Evolutionary conservation across 441 rosid species (phyloP).

Genomic region (Syzygium malaccense): DNA sequence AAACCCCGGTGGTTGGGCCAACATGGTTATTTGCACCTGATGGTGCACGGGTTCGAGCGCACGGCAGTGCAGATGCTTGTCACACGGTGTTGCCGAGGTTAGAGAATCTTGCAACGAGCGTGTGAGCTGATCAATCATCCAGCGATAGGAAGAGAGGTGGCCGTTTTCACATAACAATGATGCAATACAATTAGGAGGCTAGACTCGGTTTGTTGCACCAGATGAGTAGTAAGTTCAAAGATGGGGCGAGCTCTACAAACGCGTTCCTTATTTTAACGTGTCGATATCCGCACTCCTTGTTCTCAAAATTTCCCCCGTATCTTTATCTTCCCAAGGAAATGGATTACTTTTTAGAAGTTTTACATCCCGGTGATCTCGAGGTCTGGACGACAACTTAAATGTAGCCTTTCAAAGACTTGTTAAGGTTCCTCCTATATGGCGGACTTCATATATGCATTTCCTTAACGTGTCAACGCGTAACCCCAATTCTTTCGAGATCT

Average conservation of each 20-base stretch:
- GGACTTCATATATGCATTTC: no score
- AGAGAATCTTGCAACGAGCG: neutral
- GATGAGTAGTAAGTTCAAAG: neutral
- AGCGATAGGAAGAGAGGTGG: neutral
- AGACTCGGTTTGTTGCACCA: fast-evolving
- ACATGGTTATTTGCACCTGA: neutral
- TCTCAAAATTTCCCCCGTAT: no score
- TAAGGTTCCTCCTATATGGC: no score
- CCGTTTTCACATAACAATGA: fast-evolving
- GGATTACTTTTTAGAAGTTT: no score
- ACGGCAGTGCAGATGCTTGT: neutral
- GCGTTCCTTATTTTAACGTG: no score
- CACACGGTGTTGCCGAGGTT: neutral
- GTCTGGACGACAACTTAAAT: no score
- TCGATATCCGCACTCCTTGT: fast-evolving
- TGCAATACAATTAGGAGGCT: neutral
- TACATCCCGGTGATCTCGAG: no score
- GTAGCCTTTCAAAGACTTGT: no score
- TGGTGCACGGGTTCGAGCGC: neutral
- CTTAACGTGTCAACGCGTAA: no score
- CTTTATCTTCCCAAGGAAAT: no score
- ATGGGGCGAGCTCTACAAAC: fast-evolving
- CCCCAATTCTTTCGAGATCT: no score
- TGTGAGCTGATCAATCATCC: neutral
- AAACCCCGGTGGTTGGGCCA: neutral